phyloP scores from a whole-genome alignment of 2,329 filamentous ascomycete genomes.

The Dendrostoma leiphaemia region DNA sequence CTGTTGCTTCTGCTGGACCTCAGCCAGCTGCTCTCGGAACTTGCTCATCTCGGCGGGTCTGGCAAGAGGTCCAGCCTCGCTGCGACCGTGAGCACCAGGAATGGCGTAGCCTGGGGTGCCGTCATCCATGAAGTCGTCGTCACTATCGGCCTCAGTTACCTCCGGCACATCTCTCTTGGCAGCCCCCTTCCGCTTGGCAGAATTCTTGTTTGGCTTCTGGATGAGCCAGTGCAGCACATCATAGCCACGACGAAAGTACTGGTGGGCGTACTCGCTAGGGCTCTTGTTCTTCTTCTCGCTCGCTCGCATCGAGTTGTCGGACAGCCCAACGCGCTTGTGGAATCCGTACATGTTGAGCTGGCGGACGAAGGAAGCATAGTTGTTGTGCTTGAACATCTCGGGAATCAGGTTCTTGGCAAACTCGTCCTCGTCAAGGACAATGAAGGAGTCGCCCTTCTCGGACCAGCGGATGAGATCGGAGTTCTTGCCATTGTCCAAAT shows the following conservation, averaged over 20 bases:
- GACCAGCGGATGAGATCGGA: constrained; percentile 97
- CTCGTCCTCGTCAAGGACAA: constrained; percentile 95
- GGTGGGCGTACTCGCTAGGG: constrained; percentile 96
- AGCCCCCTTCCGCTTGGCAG: constrained; percentile 53
- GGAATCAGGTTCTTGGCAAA: constrained; percentile 97
- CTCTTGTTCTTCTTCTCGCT: constrained; percentile 97
- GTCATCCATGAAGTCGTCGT: constrained; percentile 50
- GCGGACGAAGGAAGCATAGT: constrained; percentile 93
- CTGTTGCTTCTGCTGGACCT: constrained; percentile 81
- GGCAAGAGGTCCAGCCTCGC: constrained; percentile 48
- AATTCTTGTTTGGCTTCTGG: constrained; percentile 83
- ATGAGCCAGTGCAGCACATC: constrained; percentile 94
- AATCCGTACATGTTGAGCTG: constrained; percentile 98
- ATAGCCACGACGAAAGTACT: constrained; percentile 90
- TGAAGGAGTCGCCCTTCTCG: constrained; percentile 92
- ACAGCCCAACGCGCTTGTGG: constrained; percentile 90
- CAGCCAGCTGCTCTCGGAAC: constrained; percentile 76
- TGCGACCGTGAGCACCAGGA: constrained; percentile 36
- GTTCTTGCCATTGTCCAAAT: constrained; percentile 89
- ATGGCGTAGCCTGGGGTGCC: constrained; percentile 19
- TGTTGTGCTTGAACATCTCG: constrained; percentile 98
- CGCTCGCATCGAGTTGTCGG: constrained; percentile 96
- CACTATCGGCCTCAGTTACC: constrained; percentile 61
- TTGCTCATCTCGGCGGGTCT: constrained; percentile 70
- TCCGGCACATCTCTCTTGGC: constrained; percentile 37